Percentiles rank a stretch among this genome's conserved stretches.
These are phyloP conservation scores for Spiraea crenata DNA, from an alignment of 331 rosid species.

Conservation along the genomic window DNA sequence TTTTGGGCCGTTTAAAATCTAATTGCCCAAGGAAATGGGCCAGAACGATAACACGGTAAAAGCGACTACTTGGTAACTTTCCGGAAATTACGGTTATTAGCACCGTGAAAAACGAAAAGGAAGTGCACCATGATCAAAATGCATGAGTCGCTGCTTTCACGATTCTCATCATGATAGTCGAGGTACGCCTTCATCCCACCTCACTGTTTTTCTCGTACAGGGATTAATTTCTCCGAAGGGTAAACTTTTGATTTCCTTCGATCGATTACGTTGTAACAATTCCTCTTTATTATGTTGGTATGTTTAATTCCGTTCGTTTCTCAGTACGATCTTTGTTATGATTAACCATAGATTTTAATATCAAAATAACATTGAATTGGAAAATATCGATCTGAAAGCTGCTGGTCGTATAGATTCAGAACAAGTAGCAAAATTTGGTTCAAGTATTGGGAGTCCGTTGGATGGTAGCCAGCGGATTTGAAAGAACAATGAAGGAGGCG, in stretches of 20 bases:
- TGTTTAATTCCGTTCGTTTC: background rate
- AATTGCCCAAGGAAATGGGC: background rate
- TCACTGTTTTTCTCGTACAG: background rate
- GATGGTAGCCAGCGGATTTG: conserved; percentile 17
- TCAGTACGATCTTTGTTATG: background rate
- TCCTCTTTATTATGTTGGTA: background rate
- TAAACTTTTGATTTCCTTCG: background rate
- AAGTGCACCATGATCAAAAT: conserved; percentile 1
- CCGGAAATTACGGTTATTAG: conserved; percentile 7
- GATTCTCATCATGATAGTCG: conserved; percentile 1
- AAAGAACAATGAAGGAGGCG: conserved; percentile 42
- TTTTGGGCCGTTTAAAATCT: background rate
- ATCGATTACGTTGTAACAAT: background rate
- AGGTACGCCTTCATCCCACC: background rate
- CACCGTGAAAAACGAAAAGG: background rate
- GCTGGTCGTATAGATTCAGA: background rate
- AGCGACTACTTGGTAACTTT: conserved; percentile 15
- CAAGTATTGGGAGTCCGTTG: conserved; percentile 8
- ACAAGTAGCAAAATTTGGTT: background rate
- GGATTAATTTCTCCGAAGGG: background rate
- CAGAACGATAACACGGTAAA: conserved; percentile 3
- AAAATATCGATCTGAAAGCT: background rate
- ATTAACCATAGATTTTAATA: background rate
- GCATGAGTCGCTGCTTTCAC: background rate
- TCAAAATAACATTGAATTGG: background rate